These are phyloP conservation scores for Entophlyctis luteolus DNA, from an alignment of 192 early-diverging fungal genomes.

Conservation along the genomic window DNA sequence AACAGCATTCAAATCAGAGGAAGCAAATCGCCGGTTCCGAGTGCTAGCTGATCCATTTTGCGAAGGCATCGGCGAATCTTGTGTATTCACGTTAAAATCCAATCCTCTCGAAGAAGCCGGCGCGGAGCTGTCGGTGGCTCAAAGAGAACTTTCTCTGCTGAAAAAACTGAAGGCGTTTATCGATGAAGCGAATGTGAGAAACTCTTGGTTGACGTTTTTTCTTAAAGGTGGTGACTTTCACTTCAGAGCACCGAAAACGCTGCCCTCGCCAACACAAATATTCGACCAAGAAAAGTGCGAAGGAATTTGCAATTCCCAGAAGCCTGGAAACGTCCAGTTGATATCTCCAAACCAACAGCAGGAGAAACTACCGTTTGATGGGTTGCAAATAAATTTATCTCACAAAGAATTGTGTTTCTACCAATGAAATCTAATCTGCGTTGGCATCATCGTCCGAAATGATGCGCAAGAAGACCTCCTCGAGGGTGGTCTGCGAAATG, in stretches of 20 bases:
- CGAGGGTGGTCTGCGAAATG: constrained; percentile 61
- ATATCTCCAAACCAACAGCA: no score
- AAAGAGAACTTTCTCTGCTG: not conserved
- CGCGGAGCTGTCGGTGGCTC: not conserved
- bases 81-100: no score
- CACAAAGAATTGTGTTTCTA: no score
- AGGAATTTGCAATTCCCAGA: not conserved
- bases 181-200: not conserved
- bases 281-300: not conserved
- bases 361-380: no score
- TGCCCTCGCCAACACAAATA: not conserved
- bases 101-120: not conserved
- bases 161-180: not conserved
- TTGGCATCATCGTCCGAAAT: constrained; percentile 23
- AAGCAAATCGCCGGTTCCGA: not conserved
- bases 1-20: not conserved
- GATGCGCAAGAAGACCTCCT: constrained; percentile 66
- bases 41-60: not conserved
- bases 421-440: constrained; percentile 16
- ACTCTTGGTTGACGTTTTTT: not conserved
- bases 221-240: not conserved
- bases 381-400: no score
- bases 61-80: no score
- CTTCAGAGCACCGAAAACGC: not conserved
- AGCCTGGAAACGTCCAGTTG: constrained; percentile 2